Percentiles rank a stretch among this genome's conserved stretches.
phyloP scores from a whole-genome alignment of 2,329 filamentous ascomycete genomes.

The Hymenoscyphus salicellus region DNA sequence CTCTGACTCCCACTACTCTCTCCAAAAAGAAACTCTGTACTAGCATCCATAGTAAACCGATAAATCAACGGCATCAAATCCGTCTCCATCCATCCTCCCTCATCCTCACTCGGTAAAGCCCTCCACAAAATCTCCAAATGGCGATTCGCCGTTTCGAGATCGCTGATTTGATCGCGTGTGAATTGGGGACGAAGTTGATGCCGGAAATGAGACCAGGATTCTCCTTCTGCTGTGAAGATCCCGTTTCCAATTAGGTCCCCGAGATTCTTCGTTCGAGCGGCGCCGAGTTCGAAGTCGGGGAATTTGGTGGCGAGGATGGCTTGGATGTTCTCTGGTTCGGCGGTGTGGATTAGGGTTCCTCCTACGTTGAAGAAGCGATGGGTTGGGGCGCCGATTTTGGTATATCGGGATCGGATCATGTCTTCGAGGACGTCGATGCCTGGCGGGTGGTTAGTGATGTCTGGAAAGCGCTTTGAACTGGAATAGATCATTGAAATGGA shows the following conservation, averaged over 20 bases:
- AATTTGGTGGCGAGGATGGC: constrained; percentile 36
- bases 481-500: not conserved
- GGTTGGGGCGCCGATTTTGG: constrained; percentile 18
- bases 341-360: constrained; percentile 43
- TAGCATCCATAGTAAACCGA: constrained; percentile 54
- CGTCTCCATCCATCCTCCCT: constrained; percentile 37
- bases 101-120: constrained; percentile 22
- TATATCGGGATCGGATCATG: constrained; percentile 14
- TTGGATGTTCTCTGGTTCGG: constrained; percentile 36
- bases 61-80: constrained; percentile 58
- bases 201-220: constrained; percentile 39
- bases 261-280: constrained; percentile 34
- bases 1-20: constrained; percentile 47
- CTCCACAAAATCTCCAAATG: constrained; percentile 49
- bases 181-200: constrained; percentile 41
- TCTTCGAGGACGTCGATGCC: constrained; percentile 30
- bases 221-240: constrained; percentile 42
- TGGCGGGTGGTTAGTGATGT: constrained; percentile 12
- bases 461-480: not conserved
- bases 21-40: constrained; percentile 58
- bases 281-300: constrained; percentile 37
- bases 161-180: constrained; percentile 33
- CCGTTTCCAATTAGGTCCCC: constrained; percentile 36
- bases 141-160: constrained; percentile 39
- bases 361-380: constrained; percentile 16